Evolutionary conservation across 2,329 filamentous ascomycete species (phyloP), one percentile per base, ranked within the genome.

Genomic region (Metarhizium sp.): DNA sequence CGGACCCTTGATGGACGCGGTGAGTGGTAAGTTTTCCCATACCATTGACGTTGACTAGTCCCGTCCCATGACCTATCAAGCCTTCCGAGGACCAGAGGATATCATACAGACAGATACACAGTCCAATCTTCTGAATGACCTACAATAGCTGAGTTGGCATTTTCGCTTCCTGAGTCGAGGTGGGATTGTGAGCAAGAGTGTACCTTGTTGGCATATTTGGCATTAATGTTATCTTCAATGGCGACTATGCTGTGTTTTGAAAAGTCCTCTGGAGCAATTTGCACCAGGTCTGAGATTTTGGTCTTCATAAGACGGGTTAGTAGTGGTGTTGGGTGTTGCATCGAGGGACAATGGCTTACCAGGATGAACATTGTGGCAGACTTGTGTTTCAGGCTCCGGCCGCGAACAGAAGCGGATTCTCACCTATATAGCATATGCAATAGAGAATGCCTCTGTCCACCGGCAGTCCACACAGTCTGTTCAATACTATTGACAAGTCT

Each of bases 191-290:
- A 13, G 11, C 18, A 30, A 25, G 4, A 2, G 50, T 62, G 47
- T 54, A 90, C 87, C 73, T 92, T 94, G 74, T 99, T 96, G 57
- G 92, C 85, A 71, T 96, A 99, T 73, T 99, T 99, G 60, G 85
- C 80, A 69, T 99, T 97, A 74, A 99, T 94, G 65, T 94, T 94
- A 74, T 99, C 92, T 72, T 96, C 91, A 60, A 99, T 90, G 1
- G 91, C 90, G 59, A 91, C 81, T 36, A 84, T 81, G 66, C 89
- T 95, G 58, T 84, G 79, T 71, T 94, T 94, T 58, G 85, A 81
- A 67, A 97, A 96, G 68, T 96, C 89, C 65, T 90, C 82, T 1
- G 94, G 94, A 36, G 83, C 80, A 73, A 99, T 95, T 73, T 95
- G 90, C 62, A 99, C 90, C 63, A 99, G 80, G 76, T 99, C 94